Conservation (phyloP, 1,284 basidiomycete genomes). For the Entoloma clypeatum region DNA sequence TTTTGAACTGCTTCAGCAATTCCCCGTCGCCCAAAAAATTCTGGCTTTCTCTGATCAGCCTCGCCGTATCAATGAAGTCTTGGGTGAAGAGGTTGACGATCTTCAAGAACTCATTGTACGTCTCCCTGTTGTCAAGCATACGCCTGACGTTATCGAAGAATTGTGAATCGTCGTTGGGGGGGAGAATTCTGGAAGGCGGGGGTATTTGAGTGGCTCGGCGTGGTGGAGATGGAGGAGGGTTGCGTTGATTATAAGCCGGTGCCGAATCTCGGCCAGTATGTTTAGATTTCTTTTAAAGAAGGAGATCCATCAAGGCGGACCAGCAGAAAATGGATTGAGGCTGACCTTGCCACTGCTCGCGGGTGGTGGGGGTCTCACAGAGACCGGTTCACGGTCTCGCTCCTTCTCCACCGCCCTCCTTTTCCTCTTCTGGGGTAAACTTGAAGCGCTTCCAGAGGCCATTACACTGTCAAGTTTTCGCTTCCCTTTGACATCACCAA, state of each 20-base stretch:
- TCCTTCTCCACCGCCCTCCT: slow-evolving; percentile 52
- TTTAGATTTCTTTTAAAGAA: slow-evolving; percentile 34
- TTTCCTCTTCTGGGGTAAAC: slow-evolving; percentile 60
- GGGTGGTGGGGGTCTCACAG: slow-evolving; percentile 17
- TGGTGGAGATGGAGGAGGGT: slow-evolving; percentile 28
- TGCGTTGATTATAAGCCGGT: slow-evolving; percentile 30
- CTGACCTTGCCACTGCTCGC: slow-evolving; percentile 20
- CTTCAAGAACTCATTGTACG: slow-evolving; percentile 96
- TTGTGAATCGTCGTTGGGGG: slow-evolving; percentile 67
- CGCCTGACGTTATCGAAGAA: slow-evolving; percentile 96
- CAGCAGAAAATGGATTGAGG: slow-evolving; percentile 6
- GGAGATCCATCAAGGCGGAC: slow-evolving; percentile 6
- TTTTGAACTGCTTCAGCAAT: slow-evolving; percentile 81
- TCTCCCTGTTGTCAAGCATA: slow-evolving; percentile 81
- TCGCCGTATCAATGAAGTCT: slow-evolving; percentile 85
- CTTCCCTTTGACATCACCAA: slow-evolving; percentile 31
- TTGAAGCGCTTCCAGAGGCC: slow-evolving; percentile 25
- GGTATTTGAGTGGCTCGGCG: slow-evolving; percentile 27
- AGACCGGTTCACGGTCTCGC: slow-evolving; percentile 34
- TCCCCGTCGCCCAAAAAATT: slow-evolving; percentile 71
- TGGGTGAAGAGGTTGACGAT: slow-evolving; percentile 94
- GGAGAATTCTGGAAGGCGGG: slow-evolving; percentile 33
- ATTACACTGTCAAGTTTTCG: slow-evolving; percentile 35
- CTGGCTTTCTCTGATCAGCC: slow-evolving; percentile 68
- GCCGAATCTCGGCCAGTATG: slow-evolving; percentile 32